Percentiles rank a stretch among this genome's conserved stretches.
phyloP scores from a whole-genome alignment of 2,329 filamentous ascomycete genomes.

The Apiospora hydei region DNA sequence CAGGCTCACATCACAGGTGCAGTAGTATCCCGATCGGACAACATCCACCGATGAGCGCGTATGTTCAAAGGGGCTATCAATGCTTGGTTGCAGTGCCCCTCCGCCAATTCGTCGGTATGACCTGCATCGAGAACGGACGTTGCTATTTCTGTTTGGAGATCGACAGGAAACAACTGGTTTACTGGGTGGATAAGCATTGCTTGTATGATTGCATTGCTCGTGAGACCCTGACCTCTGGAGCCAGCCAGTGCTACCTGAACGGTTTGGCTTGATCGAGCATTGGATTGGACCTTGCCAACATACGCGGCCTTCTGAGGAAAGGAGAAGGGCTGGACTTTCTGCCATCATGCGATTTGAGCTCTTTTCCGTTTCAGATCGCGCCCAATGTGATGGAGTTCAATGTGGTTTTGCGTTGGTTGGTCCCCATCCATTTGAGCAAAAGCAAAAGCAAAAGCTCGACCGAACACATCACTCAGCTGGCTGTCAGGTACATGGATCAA shows the following conservation, averaged over 20 bases:
- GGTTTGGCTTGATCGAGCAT: background rate
- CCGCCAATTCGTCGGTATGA: background rate
- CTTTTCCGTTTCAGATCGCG: conserved; percentile 12
- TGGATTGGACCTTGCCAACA: background rate
- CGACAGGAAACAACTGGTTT: conserved; percentile 19
- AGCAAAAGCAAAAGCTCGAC: background rate
- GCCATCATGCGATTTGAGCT: conserved; percentile 12
- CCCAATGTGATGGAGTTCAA: background rate
- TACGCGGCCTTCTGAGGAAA: background rate
- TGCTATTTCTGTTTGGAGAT: conserved; percentile 20
- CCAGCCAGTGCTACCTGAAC: background rate
- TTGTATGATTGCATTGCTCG: conserved; percentile 12
- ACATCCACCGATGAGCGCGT: background rate
- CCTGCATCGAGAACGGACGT: background rate
- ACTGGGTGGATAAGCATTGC: conserved; percentile 14
- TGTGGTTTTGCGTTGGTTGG: background rate
- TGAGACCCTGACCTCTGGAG: background rate
- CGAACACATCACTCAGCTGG: background rate
- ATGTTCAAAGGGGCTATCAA: background rate
- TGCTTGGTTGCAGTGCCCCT: conserved; percentile 7
- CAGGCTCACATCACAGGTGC: background rate
- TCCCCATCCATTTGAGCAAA: background rate
- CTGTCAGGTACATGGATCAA: conserved; percentile 8
- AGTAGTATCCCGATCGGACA: background rate
- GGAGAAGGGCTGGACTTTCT: background rate